phyloP scores from a whole-genome alignment of 352 stramenopile species.

The Phytopythium kandeliae region DNA sequence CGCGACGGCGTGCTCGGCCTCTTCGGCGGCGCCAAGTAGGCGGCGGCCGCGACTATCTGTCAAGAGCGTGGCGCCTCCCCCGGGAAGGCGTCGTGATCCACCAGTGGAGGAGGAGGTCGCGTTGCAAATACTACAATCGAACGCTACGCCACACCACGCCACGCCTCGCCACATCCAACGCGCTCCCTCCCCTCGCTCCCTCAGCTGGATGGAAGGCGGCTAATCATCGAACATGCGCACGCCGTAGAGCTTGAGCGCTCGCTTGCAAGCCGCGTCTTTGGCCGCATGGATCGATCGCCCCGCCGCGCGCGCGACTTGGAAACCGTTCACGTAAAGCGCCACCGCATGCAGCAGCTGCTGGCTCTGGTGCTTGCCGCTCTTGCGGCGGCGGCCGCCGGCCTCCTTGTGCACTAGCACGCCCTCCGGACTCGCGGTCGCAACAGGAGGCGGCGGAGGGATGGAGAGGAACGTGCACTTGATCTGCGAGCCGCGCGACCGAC shows the following conservation, averaged over 20 bases:
- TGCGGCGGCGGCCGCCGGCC: slow-evolving; percentile 11
- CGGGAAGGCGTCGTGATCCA: too few species aligned
- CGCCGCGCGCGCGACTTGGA: slow-evolving; percentile 46
- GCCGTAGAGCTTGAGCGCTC: slow-evolving; percentile 60
- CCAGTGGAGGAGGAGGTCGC: too few species aligned
- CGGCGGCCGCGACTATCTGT: too few species aligned
- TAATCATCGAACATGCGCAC: slow-evolving; percentile 45
- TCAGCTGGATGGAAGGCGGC: background rate
- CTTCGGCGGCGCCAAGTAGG: slow-evolving; percentile 37
- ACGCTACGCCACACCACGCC: too few species aligned
- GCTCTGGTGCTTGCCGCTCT: slow-evolving; percentile 16
- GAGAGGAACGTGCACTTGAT: slow-evolving; percentile 53
- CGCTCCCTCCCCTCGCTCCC: too few species aligned
- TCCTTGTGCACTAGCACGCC: slow-evolving; percentile 22
- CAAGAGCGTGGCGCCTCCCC: too few species aligned
- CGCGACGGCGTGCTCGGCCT: slow-evolving; percentile 51
- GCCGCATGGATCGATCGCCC: slow-evolving; percentile 65
- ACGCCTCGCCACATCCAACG: background rate
- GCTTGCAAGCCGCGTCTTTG: slow-evolving; percentile 61
- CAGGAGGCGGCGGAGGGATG: slow-evolving; percentile 13
- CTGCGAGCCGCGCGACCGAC: slow-evolving; percentile 13
- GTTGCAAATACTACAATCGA: too few species aligned
- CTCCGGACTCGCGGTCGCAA: background rate
- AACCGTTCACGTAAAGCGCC: slow-evolving; percentile 63
- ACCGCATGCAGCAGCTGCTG: slow-evolving; percentile 38